Percentiles rank a stretch among this genome's conserved stretches.
Evolutionary conservation across 352 stramenopile genomes (phyloP).

Genomic region (Albugo laibachii): DNA sequence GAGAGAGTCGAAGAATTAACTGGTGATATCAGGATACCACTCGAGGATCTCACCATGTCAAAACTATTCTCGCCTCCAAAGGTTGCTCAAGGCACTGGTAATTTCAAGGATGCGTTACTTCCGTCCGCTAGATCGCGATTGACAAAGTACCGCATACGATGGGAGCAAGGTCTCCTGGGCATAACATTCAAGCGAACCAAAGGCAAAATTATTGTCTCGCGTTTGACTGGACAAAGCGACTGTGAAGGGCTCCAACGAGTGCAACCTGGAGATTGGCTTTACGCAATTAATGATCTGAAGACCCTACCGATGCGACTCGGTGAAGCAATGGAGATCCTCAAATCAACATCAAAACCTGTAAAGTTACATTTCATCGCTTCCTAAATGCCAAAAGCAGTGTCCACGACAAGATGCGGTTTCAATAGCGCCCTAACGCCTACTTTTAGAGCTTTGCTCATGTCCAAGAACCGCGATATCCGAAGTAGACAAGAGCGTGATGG

Average conservation of each 20-base stretch:
- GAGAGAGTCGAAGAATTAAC: neutral
- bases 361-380: slow-evolving; percentile 34
- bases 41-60: no score
- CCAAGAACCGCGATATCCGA: no score
- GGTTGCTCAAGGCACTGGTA: no score
- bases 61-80: no score
- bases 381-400: no score
- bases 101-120: no score
- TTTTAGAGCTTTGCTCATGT: no score
- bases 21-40: no score
- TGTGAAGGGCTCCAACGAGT: slow-evolving; percentile 43
- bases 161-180: slow-evolving; percentile 42
- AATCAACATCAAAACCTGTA: slow-evolving; percentile 47
- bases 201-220: slow-evolving; percentile 53
- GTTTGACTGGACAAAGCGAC: slow-evolving; percentile 43
- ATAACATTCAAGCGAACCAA: slow-evolving; percentile 71
- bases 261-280: slow-evolving; percentile 46
- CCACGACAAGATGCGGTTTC: no score
- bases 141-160: slow-evolving; percentile 17
- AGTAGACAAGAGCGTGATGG: no score
- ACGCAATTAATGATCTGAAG: slow-evolving; percentile 48
- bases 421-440: no score
- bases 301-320: slow-evolving; percentile 35
- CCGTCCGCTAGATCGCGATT: no score
- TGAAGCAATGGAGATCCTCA: slow-evolving; percentile 69